A percentile compares a stretch with the other conserved stretches of the same genome.
phyloP scores from a whole-genome alignment of 2,329 filamentous ascomycete genomes.

The Penicillium sp. region DNA sequence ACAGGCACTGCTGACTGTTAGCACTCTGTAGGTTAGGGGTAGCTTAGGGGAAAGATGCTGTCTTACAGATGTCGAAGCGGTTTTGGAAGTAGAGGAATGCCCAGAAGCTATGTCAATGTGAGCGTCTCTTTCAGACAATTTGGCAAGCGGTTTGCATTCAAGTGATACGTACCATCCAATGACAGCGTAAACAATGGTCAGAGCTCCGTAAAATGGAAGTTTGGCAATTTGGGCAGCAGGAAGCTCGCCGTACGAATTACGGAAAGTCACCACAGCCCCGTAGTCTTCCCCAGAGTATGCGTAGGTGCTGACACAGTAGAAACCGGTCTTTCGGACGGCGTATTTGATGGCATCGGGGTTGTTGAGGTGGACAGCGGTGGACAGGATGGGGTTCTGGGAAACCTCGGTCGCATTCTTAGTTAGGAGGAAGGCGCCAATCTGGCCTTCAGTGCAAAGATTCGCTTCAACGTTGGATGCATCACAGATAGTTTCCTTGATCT shows the following conservation, averaged over 20 bases:
- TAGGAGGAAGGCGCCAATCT: constrained; percentile 80
- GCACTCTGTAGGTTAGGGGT: constrained; percentile 8
- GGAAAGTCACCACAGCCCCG: constrained; percentile 78
- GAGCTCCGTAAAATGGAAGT: constrained; percentile 90
- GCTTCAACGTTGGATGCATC: constrained; percentile 64
- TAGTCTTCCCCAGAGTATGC: constrained; percentile 66
- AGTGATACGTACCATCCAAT: constrained; percentile 59
- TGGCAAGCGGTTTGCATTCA: background rate
- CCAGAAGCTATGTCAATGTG: constrained; percentile 63
- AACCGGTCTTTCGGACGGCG: constrained; percentile 81
- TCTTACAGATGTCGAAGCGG: constrained; percentile 76
- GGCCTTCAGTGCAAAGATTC: constrained; percentile 68
- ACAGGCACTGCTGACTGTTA: constrained; percentile 65
- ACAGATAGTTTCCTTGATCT: constrained; percentile 67
- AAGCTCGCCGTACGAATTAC: constrained; percentile 94
- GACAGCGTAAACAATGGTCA: constrained; percentile 89
- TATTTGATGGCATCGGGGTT: constrained; percentile 70
- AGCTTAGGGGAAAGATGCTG: background rate
- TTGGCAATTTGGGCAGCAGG: constrained; percentile 95
- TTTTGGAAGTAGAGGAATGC: constrained; percentile 94
- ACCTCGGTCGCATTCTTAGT: constrained; percentile 67
- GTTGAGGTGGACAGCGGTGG: constrained; percentile 76
- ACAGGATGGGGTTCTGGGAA: constrained; percentile 68
- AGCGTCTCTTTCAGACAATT: constrained; percentile 11
- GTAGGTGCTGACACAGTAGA: constrained; percentile 86